These are phyloP conservation scores for Malus sylvestris DNA, from an alignment of 306 rosid genomes.

Conservation along the genomic window DNA sequence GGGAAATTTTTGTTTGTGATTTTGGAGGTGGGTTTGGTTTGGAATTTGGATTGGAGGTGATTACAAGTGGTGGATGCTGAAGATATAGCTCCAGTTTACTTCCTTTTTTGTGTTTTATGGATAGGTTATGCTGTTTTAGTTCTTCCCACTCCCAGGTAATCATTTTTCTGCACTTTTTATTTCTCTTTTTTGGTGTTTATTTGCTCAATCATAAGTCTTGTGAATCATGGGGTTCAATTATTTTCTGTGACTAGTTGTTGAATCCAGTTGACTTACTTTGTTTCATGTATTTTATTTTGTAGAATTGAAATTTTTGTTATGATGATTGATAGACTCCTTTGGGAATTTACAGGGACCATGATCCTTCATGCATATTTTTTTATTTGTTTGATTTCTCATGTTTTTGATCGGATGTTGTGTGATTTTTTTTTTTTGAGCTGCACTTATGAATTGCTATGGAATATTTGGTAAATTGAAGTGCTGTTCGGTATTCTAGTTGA, in stretches of 20 bases:
- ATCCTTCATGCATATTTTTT: background rate
- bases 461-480: background rate
- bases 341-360: background rate
- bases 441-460: background rate
- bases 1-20: constrained; percentile 13
- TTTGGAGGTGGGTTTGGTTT: constrained; percentile 36
- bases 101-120: constrained; percentile 40
- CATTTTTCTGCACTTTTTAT: constrained; percentile 5
- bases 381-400: too few relatives aligned
- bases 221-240: constrained; percentile 4
- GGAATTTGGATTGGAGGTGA: constrained; percentile 35
- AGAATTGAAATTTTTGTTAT: background rate
- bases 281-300: background rate
- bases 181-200: background rate
- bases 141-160: constrained; percentile 69
- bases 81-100: constrained; percentile 24
- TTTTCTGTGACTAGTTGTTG: constrained; percentile 7
- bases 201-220: constrained; percentile 10
- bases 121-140: constrained; percentile 60
- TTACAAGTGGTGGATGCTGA: constrained; percentile 36
- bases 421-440: background rate
- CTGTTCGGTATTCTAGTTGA: constrained; percentile 3
- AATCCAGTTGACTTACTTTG: constrained; percentile 4
- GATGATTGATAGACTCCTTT: background rate
- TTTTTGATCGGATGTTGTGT: background rate